These are phyloP conservation scores for Geotrichum candidum DNA, from an alignment of 1,139 yeast genomes.

Conservation along the genomic window DNA sequence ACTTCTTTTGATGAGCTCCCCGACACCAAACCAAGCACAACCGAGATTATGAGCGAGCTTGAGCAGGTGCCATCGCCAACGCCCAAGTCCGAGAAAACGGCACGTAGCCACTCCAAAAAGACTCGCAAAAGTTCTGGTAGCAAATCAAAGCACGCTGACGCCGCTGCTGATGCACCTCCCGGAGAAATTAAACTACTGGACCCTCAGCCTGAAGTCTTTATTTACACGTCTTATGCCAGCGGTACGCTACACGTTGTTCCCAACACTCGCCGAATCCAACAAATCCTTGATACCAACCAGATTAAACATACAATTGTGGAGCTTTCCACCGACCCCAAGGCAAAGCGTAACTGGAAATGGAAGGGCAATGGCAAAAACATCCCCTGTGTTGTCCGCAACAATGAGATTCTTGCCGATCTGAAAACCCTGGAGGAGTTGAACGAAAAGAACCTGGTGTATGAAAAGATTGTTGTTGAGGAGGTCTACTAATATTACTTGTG, in stretches of 20 bases:
- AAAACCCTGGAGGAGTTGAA: slow-evolving; percentile 86
- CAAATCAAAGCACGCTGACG: neutral
- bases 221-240: slow-evolving; percentile 85
- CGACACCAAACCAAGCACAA: neutral
- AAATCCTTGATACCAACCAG: slow-evolving; percentile 70
- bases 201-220: slow-evolving; percentile 43
- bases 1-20: neutral
- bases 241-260: slow-evolving; percentile 76
- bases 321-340: slow-evolving; percentile 81
- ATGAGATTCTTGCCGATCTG: slow-evolving; percentile 61
- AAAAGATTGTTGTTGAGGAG: slow-evolving; percentile 32
- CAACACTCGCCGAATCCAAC: slow-evolving; percentile 67
- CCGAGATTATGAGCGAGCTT: neutral
- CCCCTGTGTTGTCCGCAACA: slow-evolving; percentile 86
- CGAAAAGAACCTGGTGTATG: slow-evolving; percentile 46
- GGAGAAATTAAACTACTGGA: neutral
- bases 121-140: neutral
- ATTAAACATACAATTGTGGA: slow-evolving; percentile 67
- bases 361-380: slow-evolving; percentile 59
- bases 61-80: neutral
- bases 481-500: neutral
- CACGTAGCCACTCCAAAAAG: neutral
- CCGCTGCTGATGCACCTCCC: neutral
- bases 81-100: neutral
- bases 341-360: slow-evolving; percentile 80